Conservation (phyloP, 1,284 basidiomycete species). For the Apiotrichum domesticum region DNA sequence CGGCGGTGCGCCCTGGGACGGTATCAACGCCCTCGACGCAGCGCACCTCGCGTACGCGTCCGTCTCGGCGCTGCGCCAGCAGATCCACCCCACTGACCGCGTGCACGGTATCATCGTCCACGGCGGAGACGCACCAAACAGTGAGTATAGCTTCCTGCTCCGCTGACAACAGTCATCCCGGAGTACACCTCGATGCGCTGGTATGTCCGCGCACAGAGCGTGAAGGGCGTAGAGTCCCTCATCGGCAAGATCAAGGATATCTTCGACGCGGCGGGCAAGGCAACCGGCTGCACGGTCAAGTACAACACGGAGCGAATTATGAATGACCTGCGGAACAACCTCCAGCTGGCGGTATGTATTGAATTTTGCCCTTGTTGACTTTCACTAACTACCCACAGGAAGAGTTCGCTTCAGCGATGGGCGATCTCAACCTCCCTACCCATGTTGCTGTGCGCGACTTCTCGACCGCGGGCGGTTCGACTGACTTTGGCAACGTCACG, state of each 20-base stretch:
- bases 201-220: conserved; percentile 60
- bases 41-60: conserved; percentile 71
- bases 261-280: conserved; percentile 60
- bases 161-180: conserved; percentile 55
- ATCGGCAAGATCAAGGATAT: conserved; percentile 55
- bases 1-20: conserved; percentile 57
- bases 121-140: conserved; percentile 54
- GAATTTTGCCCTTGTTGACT: background rate
- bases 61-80: conserved; percentile 68
- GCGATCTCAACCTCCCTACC: background rate
- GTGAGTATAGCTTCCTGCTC: background rate
- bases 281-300: conserved; percentile 61
- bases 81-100: conserved; percentile 38
- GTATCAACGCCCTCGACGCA: conserved; percentile 74
- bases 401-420: conserved; percentile 11
- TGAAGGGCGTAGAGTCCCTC: conserved; percentile 53
- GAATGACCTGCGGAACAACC: conserved; percentile 52
- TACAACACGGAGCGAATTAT: conserved; percentile 49
- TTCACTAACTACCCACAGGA: background rate
- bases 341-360: conserved; percentile 9
- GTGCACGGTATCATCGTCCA: conserved; percentile 43
- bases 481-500: conserved; percentile 20
- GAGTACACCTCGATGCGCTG: conserved; percentile 66
- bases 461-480: conserved; percentile 1
- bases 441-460: conserved; percentile 8